phyloP scores from a whole-genome alignment of 1,139 yeast species.

The Hansenula anomala region DNA sequence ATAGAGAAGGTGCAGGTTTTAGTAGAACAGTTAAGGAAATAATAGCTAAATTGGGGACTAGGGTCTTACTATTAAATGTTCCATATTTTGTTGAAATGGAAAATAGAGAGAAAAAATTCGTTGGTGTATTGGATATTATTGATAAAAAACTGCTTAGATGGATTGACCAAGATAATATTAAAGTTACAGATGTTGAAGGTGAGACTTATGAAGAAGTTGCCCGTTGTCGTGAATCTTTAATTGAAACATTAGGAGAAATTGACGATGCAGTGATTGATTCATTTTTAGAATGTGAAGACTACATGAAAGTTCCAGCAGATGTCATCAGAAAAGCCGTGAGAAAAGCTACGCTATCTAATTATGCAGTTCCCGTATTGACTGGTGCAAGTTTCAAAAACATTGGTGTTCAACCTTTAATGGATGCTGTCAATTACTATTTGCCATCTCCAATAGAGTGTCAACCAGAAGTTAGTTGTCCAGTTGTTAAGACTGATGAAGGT shows the following conservation, averaged over 20 bases:
- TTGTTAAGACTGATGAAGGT: conserved; percentile 40
- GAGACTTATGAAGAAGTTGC: conserved; percentile 41
- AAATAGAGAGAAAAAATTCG: conserved; percentile 43
- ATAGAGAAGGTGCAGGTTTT: conserved; percentile 91
- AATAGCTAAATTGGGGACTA: conserved; percentile 69
- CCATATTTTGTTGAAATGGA: conserved; percentile 56
- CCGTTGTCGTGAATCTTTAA: conserved; percentile 65
- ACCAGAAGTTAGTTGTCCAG: conserved; percentile 46
- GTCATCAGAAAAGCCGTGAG: conserved; percentile 56
- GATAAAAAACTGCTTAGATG: conserved; percentile 63
- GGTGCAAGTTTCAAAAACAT: conserved; percentile 92
- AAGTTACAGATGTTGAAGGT: conserved; percentile 44
- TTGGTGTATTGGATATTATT: conserved; percentile 82
- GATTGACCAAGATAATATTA: conserved; percentile 53
- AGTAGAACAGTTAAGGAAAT: conserved; percentile 86
- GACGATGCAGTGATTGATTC: conserved; percentile 76
- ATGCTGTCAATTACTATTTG: conserved; percentile 68
- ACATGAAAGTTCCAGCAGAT: conserved; percentile 52
- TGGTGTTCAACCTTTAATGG: conserved; percentile 92
- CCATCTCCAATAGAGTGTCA: conserved; percentile 76
- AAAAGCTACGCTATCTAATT: conserved; percentile 51
- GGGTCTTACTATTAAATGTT: conserved; percentile 70
- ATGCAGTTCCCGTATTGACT: conserved; percentile 76
- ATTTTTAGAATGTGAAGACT: conserved; percentile 69
- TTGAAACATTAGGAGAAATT: conserved; percentile 78